Evolutionary conservation across 2,329 filamentous ascomycete genomes (phyloP).

Genomic region (Fusarium denticulatum): DNA sequence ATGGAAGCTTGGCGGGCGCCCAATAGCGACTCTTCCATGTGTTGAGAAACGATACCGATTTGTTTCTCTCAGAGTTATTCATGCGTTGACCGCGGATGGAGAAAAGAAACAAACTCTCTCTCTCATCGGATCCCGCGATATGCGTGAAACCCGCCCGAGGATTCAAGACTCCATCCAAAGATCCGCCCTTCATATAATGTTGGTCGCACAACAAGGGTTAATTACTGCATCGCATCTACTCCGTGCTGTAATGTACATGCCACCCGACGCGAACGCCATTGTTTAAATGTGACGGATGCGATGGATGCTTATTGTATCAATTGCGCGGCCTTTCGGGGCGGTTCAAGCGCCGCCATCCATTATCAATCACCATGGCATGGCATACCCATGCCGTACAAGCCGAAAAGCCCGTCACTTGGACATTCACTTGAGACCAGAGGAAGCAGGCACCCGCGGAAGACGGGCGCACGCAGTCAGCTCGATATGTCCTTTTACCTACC

Average conservation of each 20-base stretch:
- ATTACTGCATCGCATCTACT: neutral
- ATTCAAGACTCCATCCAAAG: slow-evolving; percentile 11
- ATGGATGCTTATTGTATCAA: neutral
- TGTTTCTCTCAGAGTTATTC: neutral
- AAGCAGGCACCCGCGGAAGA: slow-evolving; percentile 18
- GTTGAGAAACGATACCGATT: neutral
- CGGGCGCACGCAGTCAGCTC: slow-evolving; percentile 15
- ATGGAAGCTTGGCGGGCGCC: slow-evolving; percentile 3
- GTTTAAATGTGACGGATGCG: slow-evolving; percentile 3
- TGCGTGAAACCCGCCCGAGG: slow-evolving; percentile 20
- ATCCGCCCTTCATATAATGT: slow-evolving; percentile 13
- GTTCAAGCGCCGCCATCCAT: slow-evolving; percentile 3
- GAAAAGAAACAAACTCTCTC: neutral
- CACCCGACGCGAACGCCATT: slow-evolving; percentile 18
- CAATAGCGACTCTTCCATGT: slow-evolving; percentile 11
- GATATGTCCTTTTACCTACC: neutral
- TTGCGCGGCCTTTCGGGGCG: slow-evolving; percentile 17
- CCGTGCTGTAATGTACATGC: neutral
- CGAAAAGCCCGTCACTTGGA: slow-evolving; percentile 16
- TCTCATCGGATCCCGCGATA: slow-evolving; percentile 1
- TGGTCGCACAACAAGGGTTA: neutral
- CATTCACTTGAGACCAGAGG: neutral
- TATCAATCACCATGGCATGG: neutral
- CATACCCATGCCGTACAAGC: slow-evolving; percentile 19
- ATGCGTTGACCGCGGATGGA: neutral